Evolutionary conservation across 1,284 basidiomycete species (phyloP).

Genomic region (Boletus subluridellus): DNA sequence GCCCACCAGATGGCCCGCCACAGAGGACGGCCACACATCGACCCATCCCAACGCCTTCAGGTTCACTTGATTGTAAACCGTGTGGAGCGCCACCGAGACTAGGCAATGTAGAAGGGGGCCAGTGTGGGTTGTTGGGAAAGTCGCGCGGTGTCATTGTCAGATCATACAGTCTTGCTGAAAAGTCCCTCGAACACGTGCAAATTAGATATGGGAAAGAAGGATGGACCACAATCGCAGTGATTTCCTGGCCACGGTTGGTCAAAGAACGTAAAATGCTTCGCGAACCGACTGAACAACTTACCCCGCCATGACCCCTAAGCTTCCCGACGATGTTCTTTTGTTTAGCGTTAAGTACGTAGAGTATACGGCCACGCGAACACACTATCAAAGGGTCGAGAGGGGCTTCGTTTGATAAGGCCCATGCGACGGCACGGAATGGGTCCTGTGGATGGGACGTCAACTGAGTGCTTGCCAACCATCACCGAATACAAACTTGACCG

Average conservation of each 20-base stretch:
- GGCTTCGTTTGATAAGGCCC: slow-evolving; percentile 48
- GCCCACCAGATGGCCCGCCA: slow-evolving; percentile 68
- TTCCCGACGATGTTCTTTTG: slow-evolving; percentile 41
- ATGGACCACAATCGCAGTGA: slow-evolving; percentile 64
- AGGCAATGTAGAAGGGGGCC: slow-evolving; percentile 49
- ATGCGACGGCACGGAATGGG: slow-evolving; percentile 43
- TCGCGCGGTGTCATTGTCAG: slow-evolving; percentile 41
- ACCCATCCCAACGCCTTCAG: slow-evolving; percentile 58
- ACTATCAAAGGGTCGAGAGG: slow-evolving; percentile 55
- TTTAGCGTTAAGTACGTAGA: slow-evolving; percentile 52
- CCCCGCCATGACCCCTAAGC: slow-evolving; percentile 67
- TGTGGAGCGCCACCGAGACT: slow-evolving; percentile 66
- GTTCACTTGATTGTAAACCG: slow-evolving; percentile 56
- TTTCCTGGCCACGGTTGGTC: slow-evolving; percentile 43
- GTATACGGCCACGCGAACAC: slow-evolving; percentile 47
- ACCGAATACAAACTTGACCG: slow-evolving; percentile 17
- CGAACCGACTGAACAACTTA: slow-evolving; percentile 34
- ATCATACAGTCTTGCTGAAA: slow-evolving; percentile 63
- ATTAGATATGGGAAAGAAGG: slow-evolving; percentile 54
- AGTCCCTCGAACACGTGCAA: slow-evolving; percentile 67
- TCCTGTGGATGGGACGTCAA: slow-evolving; percentile 15
- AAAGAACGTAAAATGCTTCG: not conserved
- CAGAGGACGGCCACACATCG: slow-evolving; percentile 60
- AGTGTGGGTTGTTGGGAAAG: slow-evolving; percentile 49
- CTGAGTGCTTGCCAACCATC: not conserved